Evolutionary conservation across 805 yeast genomes (phyloP).

Genomic region (Candida endomychidarum): DNA sequence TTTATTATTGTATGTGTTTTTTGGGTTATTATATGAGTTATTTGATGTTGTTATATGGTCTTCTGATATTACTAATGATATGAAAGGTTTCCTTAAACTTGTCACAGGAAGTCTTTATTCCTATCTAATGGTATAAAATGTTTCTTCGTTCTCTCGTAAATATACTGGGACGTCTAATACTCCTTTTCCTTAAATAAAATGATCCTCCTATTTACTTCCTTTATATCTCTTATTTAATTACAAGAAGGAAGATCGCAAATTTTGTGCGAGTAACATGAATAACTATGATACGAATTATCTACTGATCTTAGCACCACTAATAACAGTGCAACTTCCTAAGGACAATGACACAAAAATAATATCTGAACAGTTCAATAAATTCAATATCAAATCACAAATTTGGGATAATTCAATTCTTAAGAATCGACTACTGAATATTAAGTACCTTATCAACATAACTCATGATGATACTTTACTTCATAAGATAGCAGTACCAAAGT

Average conservation of each 20-base stretch:
- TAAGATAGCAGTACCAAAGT: slow-evolving; percentile 2
- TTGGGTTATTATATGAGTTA: no score
- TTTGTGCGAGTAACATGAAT: slow-evolving; percentile 26
- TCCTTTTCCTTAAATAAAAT: no score
- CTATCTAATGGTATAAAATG: no score
- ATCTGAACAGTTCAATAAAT: slow-evolving; percentile 16
- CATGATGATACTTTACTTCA: not conserved
- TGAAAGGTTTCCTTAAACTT: no score
- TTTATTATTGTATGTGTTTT: no score
- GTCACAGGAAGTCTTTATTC: no score
- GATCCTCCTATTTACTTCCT: no score
- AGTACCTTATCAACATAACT: slow-evolving; percentile 24
- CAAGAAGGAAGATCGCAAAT: not conserved
- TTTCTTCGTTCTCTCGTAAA: no score
- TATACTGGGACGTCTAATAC: no score
- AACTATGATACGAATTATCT: slow-evolving; percentile 25
- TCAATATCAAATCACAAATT: slow-evolving; percentile 4
- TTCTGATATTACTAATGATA: no score
- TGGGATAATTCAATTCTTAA: slow-evolving; percentile 43
- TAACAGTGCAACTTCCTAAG: slow-evolving; percentile 16
- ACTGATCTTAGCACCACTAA: slow-evolving; percentile 38
- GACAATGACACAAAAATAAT: not conserved
- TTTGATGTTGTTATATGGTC: not conserved
- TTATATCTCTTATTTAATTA: not conserved
- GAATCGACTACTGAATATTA: slow-evolving; percentile 34